These are phyloP conservation scores for Candida xyloterini DNA, from an alignment of 805 yeast genomes.

Conservation along the genomic window DNA sequence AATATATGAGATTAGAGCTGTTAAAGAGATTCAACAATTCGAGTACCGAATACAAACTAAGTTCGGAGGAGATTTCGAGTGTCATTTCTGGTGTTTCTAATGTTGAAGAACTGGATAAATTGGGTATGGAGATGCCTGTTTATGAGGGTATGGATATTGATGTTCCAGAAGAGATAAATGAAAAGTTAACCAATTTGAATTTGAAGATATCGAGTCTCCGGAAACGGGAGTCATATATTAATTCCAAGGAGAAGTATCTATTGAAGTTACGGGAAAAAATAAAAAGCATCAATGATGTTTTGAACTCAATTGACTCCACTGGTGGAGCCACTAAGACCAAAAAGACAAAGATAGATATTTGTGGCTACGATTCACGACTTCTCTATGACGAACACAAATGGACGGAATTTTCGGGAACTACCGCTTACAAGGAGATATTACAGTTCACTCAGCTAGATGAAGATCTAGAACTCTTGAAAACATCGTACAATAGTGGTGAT, in stretches of 20 bases:
- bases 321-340: slow-evolving; percentile 21
- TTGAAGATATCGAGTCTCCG: slow-evolving; percentile 19
- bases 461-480: slow-evolving; percentile 8
- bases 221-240: slow-evolving; percentile 12
- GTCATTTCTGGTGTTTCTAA: slow-evolving; percentile 18
- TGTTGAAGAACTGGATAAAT: slow-evolving; percentile 21
- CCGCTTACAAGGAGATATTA: slow-evolving; percentile 5
- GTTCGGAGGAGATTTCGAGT: slow-evolving; percentile 12
- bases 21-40: slow-evolving; percentile 16
- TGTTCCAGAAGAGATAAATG: slow-evolving; percentile 4
- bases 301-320: slow-evolving; percentile 20
- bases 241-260: slow-evolving; percentile 25
- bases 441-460: slow-evolving; percentile 9
- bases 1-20: slow-evolving; percentile 37
- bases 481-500: slow-evolving; percentile 22
- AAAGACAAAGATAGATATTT: slow-evolving; percentile 41
- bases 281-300: slow-evolving; percentile 37
- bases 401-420: slow-evolving; percentile 17
- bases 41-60: slow-evolving; percentile 11
- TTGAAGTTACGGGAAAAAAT: slow-evolving; percentile 36
- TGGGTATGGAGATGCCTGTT: slow-evolving; percentile 45
- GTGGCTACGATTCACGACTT: slow-evolving; percentile 45
- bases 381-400: slow-evolving; percentile 22
- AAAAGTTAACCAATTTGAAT: slow-evolving; percentile 22
- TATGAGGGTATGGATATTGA: slow-evolving; percentile 23